Base-by-base conservation (phyloP, 2,329 filamentous ascomycete species). In the Fusarium sp. region DNA sequence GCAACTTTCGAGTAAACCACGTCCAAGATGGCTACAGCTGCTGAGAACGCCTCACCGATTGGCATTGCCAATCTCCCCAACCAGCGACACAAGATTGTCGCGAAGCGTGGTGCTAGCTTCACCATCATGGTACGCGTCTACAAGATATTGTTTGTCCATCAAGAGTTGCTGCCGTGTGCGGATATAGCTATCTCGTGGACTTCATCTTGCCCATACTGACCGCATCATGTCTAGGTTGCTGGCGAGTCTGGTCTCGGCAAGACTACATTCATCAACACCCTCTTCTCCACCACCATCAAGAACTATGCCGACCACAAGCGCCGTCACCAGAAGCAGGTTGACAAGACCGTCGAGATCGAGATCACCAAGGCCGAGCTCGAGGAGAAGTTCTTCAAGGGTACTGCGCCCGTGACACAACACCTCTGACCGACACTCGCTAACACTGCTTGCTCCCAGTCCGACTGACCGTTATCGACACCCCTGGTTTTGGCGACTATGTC, bases 351-450 rank as follows among this genome's bases (percentile, higher is more conserved):
- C 76, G 97, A 99, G 89, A 99, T 99, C 80, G 97, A 99, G 86
- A 99, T 99, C 84, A 99, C 97, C 85, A 99, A 99, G 91, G 97
- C 97, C 69, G 97, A 99, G 89, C 89, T 99, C 75, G 97, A 99
- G 88, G 97, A 99, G 93, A 99, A 99, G 89, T 99, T 99, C 90
- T 99, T 99, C 93, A 99, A 99, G 91, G 96, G 96, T 98, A 88
- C 66, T 52, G 32, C 68, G 63, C 56, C n/a, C 40, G 63, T 62
- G 14, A 20, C 60, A 45, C 66, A 67, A 4, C 50, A 35, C 30
- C 15, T 66, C 62, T 63, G 22, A 38, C n/a, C 57, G 40, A 43
- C 61, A 59, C 43, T 52, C 61, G 68, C 76, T 79, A 73, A 79
- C 70, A 70, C 52, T 15, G 63, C 35, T 62, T 59, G 38, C 45